A percentile compares a stretch with the other conserved stretches of the same genome.
Evolutionary conservation across 176 grass and related monocot species (phyloP).

Genomic region (Rhynchospora pubera): DNA sequence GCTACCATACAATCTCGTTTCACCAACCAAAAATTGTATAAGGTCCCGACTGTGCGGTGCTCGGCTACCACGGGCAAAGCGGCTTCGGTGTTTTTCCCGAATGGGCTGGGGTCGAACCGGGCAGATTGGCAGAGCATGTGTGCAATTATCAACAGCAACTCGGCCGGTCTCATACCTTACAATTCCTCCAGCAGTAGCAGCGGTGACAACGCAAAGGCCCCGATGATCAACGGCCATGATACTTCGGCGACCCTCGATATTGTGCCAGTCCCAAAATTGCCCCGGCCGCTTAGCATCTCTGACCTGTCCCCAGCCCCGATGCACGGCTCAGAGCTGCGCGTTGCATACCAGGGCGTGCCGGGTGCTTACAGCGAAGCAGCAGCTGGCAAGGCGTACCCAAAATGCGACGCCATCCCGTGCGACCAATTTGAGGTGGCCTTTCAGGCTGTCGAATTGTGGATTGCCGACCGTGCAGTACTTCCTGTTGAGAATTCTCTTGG

Average conservation of each 20-base stretch:
- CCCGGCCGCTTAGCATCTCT: constrained; percentile 49
- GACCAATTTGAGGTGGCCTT: constrained; percentile 99
- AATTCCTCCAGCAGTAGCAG: not conserved
- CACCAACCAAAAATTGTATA: constrained; percentile 29
- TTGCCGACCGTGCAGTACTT: constrained; percentile 87
- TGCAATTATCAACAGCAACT: constrained; percentile 78
- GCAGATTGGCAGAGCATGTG: constrained; percentile 82
- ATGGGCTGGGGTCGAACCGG: constrained; percentile 26
- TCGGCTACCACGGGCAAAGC: constrained; percentile 16
- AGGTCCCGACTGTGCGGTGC: constrained; percentile 5
- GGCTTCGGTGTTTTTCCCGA: constrained; percentile 43
- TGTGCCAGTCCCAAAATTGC: constrained; percentile 33
- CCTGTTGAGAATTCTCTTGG: constrained; percentile 92
- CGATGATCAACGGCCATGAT: constrained; percentile 21
- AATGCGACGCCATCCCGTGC: constrained; percentile 78
- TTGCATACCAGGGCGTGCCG: constrained; percentile 87
- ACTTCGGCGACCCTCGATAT: constrained; percentile 6
- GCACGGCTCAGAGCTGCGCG: constrained; percentile 78
- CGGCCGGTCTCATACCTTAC: not conserved
- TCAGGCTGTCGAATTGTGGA: constrained; percentile 86
- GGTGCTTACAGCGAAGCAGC: constrained; percentile 96
- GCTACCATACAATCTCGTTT: constrained; percentile 21
- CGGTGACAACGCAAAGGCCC: constrained; percentile 14
- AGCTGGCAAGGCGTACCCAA: constrained; percentile 77
- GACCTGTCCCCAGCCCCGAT: constrained; percentile 81